Evolutionary conservation across 495 filamentous ascomycete genomes (phyloP), one percentile per base, ranked within the genome.

Genomic region (Bacidia gigantensis): DNA sequence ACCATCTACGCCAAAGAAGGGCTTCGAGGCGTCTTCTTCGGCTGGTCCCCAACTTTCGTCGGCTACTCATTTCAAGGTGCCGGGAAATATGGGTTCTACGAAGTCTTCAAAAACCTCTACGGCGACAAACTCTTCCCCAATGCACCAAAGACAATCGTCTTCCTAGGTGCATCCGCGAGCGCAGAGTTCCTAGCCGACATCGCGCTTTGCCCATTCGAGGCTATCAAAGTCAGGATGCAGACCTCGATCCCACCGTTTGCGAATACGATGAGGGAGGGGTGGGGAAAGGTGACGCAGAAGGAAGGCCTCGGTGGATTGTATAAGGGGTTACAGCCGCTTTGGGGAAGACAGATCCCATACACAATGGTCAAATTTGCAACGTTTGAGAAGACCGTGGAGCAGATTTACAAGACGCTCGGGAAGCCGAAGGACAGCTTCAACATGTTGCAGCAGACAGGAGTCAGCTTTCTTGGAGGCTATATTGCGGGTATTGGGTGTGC

Each of bases 311-410:
- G 61, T 10, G 79, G 80, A 7, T 61, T 86, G 23, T 84, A 84
- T 57, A 84, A 83, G 68, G 82, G 81, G 11, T 57, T 86, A 46
- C 78, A 78, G 58, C 82, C 82, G 45, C 69, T 86, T 18, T 86
- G 81, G 82, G 81, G 75, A 11, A 68, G 82, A 17, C 81, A 86
- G 65, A 83, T 85, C 47, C 80, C 81, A 1, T 84, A 86, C 60
- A 86, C 82, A 0, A 86, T 86, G 82, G 78, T 80, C 35, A 86
- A 85, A 66, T 86, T 86, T 62, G 82, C 82, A 11, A 82, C 80
- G 0, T 85, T 86, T 60, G 82, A 86, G 67, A 77, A 75, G 60
- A 81, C 80, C 1, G 82, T 86, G 7, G 72, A 69, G 42, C 47
- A 68, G 50, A 84, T 85, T 49, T 85, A 86, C 62, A 63, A 64